phyloP scores from a whole-genome alignment of 2,329 filamentous ascomycete species.

The Niveomyces coronatus region DNA sequence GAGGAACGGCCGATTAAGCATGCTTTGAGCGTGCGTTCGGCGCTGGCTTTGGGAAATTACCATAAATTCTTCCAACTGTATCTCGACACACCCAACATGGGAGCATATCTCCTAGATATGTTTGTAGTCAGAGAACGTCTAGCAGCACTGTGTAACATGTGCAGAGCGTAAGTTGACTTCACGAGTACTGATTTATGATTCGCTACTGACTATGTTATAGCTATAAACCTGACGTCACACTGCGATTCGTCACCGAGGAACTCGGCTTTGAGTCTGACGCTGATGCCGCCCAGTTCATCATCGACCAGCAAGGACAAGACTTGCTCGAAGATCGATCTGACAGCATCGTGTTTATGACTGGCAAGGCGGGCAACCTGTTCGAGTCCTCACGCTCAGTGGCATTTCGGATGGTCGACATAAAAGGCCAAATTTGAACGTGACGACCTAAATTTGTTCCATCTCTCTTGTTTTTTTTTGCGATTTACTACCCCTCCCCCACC shows the following conservation, averaged over 20 bases:
- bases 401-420: slow-evolving; percentile 87
- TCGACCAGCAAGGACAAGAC: slow-evolving; percentile 65
- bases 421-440: slow-evolving; percentile 73
- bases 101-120: slow-evolving; percentile 98
- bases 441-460: slow-evolving; percentile 3
- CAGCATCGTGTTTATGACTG: slow-evolving; percentile 61
- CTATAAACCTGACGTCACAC: slow-evolving; percentile 81
- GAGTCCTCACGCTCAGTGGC: slow-evolving; percentile 63
- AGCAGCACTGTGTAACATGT: slow-evolving; percentile 81
- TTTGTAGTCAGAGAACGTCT: slow-evolving; percentile 92
- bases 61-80: slow-evolving; percentile 97
- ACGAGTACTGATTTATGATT: background rate
- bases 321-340: slow-evolving; percentile 69
- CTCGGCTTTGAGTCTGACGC: slow-evolving; percentile 90
- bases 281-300: slow-evolving; percentile 83
- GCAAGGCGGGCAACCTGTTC: slow-evolving; percentile 63
- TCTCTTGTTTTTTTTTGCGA: slow-evolving; percentile 4
- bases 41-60: slow-evolving; percentile 88
- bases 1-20: slow-evolving; percentile 75
- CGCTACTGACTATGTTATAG: slow-evolving; percentile 36
- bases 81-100: slow-evolving; percentile 90
- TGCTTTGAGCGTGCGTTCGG: slow-evolving; percentile 81
- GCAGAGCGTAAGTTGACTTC: slow-evolving; percentile 65
- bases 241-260: slow-evolving; percentile 91
- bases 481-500: background rate